Evolutionary conservation across 208 protist species (phyloP), one percentile per base, ranked within the genome.

Genomic region (Crithidia fasciculata): DNA sequence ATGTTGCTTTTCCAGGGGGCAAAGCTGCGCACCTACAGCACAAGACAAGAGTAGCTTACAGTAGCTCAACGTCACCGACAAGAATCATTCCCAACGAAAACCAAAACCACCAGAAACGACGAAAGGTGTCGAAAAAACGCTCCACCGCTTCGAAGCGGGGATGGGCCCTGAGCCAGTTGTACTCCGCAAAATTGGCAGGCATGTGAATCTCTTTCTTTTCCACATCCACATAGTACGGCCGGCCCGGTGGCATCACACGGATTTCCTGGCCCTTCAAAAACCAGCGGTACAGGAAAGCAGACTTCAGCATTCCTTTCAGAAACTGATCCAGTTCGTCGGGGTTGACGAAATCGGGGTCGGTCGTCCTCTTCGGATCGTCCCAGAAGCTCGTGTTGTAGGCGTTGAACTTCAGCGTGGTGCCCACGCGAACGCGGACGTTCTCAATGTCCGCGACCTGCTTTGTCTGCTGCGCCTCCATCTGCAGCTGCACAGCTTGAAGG

Each of bases 51-150:
- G 50, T 18, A 40, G 0, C 13, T 64, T 82, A 96, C 7, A 94
- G n/a, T 4, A 97, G 7, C 50, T 97, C 92, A 3, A 97, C 67
- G 76, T 97, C 92, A 16, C 92, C 90, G 18, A 95, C 78, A 64
- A 97, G 45, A 45, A 92, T 62, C 53, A 95, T 94, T 2, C 71
- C 79, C 18, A 94, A 13, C 41, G 63, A 82, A 70, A 97, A 95
- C 92, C 92, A 97, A 12, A 94, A 69, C 92, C 90, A 95, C 90
- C 90, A 94, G 43, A 95, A 87, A 40, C 81, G 69, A 37, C 90
- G 84, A 65, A 87, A 90, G 43, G 47, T 70, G 18, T 89, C 69
- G 44, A 86, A 57, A 58, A 94, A 36, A 10, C 16, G 72, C 70
- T 97, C 92, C 53, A 93, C 15, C n/a, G 53, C 52, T 55, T 88